Evolutionary conservation across 169 alveolate species (phyloP), one percentile per base, ranked within the genome.

Genomic region (Plasmodium inui): DNA sequence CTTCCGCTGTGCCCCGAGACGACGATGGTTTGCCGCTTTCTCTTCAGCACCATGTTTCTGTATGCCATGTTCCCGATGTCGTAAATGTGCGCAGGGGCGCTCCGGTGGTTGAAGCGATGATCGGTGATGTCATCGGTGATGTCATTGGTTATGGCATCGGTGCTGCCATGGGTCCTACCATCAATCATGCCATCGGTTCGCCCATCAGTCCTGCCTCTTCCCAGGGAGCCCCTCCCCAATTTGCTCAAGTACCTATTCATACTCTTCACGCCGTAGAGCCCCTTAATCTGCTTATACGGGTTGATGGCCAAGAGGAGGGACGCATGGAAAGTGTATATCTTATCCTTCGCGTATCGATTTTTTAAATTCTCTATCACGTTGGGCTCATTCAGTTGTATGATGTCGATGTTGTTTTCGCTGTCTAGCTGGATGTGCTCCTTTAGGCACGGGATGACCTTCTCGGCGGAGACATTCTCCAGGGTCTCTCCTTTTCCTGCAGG

Each of bases 1-100:
- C 99, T 99, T 0, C 99, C 99, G 78, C 99, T 97, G 94, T 99
- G 99, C 8, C 99, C 99, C 5, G 99, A 97, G 76, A 99, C 99
- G 50, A 99, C 98, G 39, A 99, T 98, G 14, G 99, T 97, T 92
- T 99, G 99, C 57, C 95, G 88, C 70, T 81, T 89, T 30, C 72
- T 85, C 55, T 95, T 93, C 30, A 79, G 44, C 10, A 92, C 93
- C 95, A 95, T 89, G 22, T 82, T 93, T n/a, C 76, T 92, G 92
- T 95, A 95, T 3, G 97, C 95, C 76, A 84, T 72, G 71, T 93
- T 95, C 22, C 96, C 94, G 53, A 93, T 93, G 76, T 93, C 94
- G 71, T 93, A 95, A 34, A 95, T 95, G 53, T 95, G 97, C 3
- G 96, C 37, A 61, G 74, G 34, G 32, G 3, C 32, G 74, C 30